A percentile compares a stretch with the other conserved stretches of the same genome.
Conservation (phyloP, 164 flowering plant species). For the Pachysandra terminalis region DNA sequence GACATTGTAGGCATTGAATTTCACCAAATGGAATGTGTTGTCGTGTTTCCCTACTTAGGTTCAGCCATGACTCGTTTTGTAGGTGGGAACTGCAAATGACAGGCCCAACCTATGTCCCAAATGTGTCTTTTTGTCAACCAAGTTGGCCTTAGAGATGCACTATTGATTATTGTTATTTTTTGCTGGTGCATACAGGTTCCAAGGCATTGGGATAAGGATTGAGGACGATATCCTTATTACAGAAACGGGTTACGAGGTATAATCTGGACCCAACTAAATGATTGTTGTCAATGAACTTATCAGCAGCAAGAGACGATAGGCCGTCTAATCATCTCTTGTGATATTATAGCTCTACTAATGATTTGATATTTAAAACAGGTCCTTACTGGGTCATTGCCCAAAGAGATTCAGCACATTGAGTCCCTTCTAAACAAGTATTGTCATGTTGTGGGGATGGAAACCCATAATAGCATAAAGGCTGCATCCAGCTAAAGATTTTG, state of each 20-base stretch:
- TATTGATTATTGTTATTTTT: background rate
- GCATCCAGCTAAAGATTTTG: slow-evolving; percentile 25
- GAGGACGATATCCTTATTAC: slow-evolving; percentile 96
- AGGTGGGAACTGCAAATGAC: background rate
- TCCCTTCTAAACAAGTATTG: slow-evolving; percentile 61
- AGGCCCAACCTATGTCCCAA: background rate
- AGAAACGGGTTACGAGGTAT: slow-evolving; percentile 82
- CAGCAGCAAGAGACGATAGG: too few relatives aligned
- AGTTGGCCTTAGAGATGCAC: background rate
- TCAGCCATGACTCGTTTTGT: background rate
- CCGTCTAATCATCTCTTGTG: background rate
- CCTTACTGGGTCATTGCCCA: slow-evolving; percentile 91
- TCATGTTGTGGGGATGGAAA: slow-evolving; percentile 26
- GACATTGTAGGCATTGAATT: background rate
- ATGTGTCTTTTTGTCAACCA: background rate
- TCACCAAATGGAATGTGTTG: background rate
- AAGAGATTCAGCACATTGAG: slow-evolving; percentile 76
- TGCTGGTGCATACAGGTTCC: slow-evolving; percentile 43
- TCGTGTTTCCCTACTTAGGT: background rate
- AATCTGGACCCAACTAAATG: background rate
- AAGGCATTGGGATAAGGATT: slow-evolving; percentile 88
- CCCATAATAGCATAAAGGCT: slow-evolving; percentile 20
- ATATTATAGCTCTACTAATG: background rate
- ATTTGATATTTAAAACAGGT: slow-evolving; percentile 45
- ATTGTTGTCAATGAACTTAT: background rate